Conservation (phyloP, 1,139 yeast genomes). For the Pneumocystis wakefieldiae region DNA sequence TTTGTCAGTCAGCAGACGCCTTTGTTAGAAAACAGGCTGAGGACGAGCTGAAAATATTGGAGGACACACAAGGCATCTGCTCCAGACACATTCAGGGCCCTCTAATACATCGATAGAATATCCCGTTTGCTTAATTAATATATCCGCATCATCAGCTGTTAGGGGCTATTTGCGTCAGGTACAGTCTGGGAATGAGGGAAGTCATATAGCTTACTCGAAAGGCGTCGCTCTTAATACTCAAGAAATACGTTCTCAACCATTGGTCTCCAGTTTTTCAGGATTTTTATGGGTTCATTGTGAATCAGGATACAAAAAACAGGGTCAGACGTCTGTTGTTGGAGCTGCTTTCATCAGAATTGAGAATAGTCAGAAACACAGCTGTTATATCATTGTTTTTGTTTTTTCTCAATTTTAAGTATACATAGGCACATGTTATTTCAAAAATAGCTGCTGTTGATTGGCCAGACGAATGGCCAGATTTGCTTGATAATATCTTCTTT, state of each 20-base stretch:
- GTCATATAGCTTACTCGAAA: not conserved
- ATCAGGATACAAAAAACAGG: conserved; percentile 6
- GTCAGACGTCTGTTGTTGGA: conserved; percentile 6
- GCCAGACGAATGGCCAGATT: conserved; percentile 14
- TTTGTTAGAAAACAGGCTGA: not conserved
- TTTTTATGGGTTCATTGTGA: conserved; percentile 8
- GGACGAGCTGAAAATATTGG: not conserved
- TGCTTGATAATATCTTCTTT: conserved; percentile 7
- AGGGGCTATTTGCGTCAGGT: conserved; percentile 6
- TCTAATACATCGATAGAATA: not conserved
- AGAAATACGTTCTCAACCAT: conserved; percentile 8
- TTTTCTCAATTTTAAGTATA: not conserved
- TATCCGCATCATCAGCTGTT: conserved; percentile 1
- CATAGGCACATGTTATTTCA: conserved; percentile 9
- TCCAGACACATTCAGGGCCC: not conserved
- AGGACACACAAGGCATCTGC: not conserved
- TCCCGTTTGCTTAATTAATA: conserved; percentile 2
- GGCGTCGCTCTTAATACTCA: conserved; percentile 9
- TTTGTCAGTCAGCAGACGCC: not conserved
- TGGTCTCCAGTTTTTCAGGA: conserved; percentile 11
- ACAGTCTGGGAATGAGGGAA: not conserved
- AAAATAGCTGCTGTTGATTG: conserved; percentile 10
- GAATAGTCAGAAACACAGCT: conserved; percentile 1
- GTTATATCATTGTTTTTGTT: not conserved
- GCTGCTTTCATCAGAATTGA: not conserved